These are phyloP conservation scores for Globisporangium spinosum DNA, from an alignment of 352 stramenopile species.

Conservation along the genomic window DNA sequence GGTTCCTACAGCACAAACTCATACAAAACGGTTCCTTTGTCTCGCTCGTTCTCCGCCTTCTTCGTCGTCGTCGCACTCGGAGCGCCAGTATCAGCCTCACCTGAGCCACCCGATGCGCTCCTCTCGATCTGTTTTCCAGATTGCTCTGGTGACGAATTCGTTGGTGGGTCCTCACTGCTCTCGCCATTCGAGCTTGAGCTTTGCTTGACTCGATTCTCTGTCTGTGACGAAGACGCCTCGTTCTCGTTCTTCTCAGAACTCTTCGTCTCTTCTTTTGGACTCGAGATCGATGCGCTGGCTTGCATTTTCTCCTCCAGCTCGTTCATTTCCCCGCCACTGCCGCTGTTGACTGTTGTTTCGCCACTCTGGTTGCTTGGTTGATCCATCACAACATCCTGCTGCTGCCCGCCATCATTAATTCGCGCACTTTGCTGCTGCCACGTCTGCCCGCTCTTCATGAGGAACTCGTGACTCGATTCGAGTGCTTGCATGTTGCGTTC, in stretches of 20 bases:
- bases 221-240: not conserved
- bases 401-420: slow-evolving; percentile 7
- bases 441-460: slow-evolving; percentile 29
- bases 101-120: not conserved
- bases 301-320: slow-evolving; percentile 13
- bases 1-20: slow-evolving; percentile 55
- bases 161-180: not conserved
- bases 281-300: not conserved
- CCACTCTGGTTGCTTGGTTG: not conserved
- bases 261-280: not conserved
- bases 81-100: not conserved
- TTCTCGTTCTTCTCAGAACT: not conserved
- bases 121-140: not conserved
- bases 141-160: not conserved
- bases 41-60: not conserved
- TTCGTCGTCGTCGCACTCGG: not conserved
- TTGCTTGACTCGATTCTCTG: not conserved
- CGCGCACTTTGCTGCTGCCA: slow-evolving; percentile 46
- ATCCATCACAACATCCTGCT: slow-evolving; percentile 6
- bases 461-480: slow-evolving; percentile 42
- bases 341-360: not conserved
- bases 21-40: slow-evolving; percentile 44
- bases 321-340: not conserved
- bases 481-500: slow-evolving; percentile 56
- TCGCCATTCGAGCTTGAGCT: not conserved